Conservation (phyloP, 2,329 filamentous ascomycete species). For the Claviceps cyperi region DNA sequence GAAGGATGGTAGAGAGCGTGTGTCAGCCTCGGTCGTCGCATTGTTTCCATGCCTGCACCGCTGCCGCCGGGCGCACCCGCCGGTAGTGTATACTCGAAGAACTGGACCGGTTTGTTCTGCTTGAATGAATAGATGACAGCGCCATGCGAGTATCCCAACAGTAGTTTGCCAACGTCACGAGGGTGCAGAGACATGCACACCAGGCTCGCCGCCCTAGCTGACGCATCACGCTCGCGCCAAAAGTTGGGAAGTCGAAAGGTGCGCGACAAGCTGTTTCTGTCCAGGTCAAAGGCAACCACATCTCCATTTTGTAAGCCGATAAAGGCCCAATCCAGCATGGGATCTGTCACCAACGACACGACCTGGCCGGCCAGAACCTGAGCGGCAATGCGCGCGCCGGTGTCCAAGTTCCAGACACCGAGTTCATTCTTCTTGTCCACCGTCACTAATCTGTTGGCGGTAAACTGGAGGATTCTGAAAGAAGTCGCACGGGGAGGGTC, state of each 20-base stretch:
- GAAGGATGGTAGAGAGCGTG: conserved; percentile 92
- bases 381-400: conserved; percentile 48
- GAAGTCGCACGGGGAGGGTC: conserved; percentile 57
- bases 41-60: conserved; percentile 42
- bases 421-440: conserved; percentile 80
- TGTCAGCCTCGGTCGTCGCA: conserved; percentile 59
- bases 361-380: conserved; percentile 68
- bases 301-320: conserved; percentile 73
- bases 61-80: conserved; percentile 75
- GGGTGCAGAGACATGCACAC: conserved; percentile 77
- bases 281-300: conserved; percentile 82
- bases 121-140: conserved; percentile 92
- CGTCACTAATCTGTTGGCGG: conserved; percentile 69
- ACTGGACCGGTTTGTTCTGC: conserved; percentile 63
- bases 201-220: conserved; percentile 44
- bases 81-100: conserved; percentile 71
- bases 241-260: conserved; percentile 76
- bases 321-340: conserved; percentile 85
- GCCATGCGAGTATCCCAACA: conserved; percentile 83
- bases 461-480: conserved; percentile 68
- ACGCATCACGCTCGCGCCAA: conserved; percentile 62
- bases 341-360: conserved; percentile 63
- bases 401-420: conserved; percentile 65
- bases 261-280: conserved; percentile 54
- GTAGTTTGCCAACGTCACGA: conserved; percentile 75